A percentile compares a stretch with the other conserved stretches of the same genome.
These are phyloP conservation scores for Exophiala spinifera DNA, from an alignment of 2,329 filamentous ascomycete species.

Conservation along the genomic window DNA sequence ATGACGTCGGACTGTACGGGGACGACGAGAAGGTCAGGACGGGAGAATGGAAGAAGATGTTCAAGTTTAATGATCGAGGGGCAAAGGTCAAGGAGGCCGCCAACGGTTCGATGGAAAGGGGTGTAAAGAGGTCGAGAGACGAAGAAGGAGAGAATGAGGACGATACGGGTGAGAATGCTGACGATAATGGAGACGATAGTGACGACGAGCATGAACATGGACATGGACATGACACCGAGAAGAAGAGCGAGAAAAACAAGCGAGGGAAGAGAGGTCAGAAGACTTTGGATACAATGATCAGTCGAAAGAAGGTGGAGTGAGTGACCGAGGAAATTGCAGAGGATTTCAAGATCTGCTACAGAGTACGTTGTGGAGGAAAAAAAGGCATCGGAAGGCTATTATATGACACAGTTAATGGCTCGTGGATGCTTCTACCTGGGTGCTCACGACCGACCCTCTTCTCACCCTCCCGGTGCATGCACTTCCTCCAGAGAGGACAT, in stretches of 20 bases:
- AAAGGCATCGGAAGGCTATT: no score
- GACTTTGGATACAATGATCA: constrained; percentile 3
- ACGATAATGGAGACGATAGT: background rate
- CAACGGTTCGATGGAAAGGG: constrained; percentile 8
- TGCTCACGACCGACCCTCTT: no score
- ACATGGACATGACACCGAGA: no score
- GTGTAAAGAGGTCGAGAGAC: constrained; percentile 15
- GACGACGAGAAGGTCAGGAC: constrained; percentile 60
- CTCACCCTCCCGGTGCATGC: no score
- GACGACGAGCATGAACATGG: background rate
- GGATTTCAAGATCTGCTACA: no score
- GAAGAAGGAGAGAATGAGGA: constrained; percentile 10
- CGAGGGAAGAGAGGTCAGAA: constrained; percentile 1
- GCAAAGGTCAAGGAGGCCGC: constrained; percentile 31
- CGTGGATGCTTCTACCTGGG: no score
- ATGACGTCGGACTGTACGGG: constrained; percentile 62
- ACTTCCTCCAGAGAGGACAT: no score
- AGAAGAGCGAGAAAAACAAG: background rate
- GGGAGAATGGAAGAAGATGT: constrained; percentile 55
- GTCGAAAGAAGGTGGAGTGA: background rate
- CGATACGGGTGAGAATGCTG: background rate
- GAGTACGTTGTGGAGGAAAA: no score
- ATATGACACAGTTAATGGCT: no score
- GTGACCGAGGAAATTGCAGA: no score
- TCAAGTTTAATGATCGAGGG: constrained; percentile 44